phyloP scores from a whole-genome alignment of 129 eudicot genomes.

The Saposhnikovia divaricata region DNA sequence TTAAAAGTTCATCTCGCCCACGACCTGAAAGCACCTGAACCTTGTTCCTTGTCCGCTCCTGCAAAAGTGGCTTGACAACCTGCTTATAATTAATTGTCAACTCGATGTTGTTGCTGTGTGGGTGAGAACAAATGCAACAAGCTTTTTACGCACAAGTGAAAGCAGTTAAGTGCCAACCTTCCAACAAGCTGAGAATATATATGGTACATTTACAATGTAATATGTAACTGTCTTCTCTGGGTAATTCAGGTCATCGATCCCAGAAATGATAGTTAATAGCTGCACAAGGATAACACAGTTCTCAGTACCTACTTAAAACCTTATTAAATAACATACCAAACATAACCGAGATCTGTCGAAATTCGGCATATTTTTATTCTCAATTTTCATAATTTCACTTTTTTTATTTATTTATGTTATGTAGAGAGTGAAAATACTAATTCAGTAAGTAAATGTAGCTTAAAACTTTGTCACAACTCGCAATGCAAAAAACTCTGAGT shows the following conservation, averaged over 20 bases:
- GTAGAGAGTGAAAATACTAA: background rate
- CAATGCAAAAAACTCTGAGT: background rate
- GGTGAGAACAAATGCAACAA: constrained; percentile 4
- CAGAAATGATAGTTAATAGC: constrained; percentile 75
- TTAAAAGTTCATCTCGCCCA: constrained; percentile 72
- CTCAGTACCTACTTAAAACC: background rate
- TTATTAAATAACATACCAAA: background rate
- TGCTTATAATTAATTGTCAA: constrained; percentile 16
- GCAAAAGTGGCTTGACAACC: constrained; percentile 92
- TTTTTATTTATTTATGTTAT: background rate
- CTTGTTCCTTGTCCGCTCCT: constrained; percentile 88
- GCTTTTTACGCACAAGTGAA: background rate
- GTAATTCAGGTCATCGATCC: constrained; percentile 90
- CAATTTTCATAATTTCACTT: background rate
- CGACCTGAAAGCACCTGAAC: constrained; percentile 84
- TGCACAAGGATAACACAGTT: constrained; percentile 24
- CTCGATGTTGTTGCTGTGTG: background rate
- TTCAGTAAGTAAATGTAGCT: background rate
- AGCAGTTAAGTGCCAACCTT: constrained; percentile 39
- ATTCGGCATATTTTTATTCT: background rate
- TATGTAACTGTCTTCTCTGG: constrained; percentile 98
- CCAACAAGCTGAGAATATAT: constrained; percentile 98
- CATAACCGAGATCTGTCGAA: background rate
- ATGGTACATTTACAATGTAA: constrained; percentile 86
- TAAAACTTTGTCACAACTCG: background rate